Base-by-base conservation (phyloP, 441 rosid genomes). In the Geranium incanum region DNA sequence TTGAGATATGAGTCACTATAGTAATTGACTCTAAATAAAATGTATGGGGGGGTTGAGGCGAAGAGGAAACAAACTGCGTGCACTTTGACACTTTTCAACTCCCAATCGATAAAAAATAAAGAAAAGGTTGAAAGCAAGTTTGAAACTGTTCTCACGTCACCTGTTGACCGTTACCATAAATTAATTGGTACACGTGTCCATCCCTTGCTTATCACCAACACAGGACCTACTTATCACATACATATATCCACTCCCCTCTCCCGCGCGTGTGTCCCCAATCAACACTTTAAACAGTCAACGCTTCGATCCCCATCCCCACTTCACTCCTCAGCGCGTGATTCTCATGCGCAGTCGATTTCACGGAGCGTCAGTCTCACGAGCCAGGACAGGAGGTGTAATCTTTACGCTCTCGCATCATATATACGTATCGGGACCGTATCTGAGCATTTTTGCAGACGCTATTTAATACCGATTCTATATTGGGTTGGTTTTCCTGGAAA, bases 131-230 rank as follows among this genome's bases (percentile, higher is more conserved):
- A 52, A 52, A 52, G 6, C 5, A 52, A 52, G 19, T 13, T 23
- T 72, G 11, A 70, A 76, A 60, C 69, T 71, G 77, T 68, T 72
- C 33, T 28, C 68, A 72, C 75, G 81, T 76, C 80, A 82, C 69
- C 65, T 19, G 78, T 83, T 83, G 80, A 81, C 80, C 76, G 74
- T 39, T 9, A 64, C 12, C 23, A 5, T 41, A 70, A 43, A 74
- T 16, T 45, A 18, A 81, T 74, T 76, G 75, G 85, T 75, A 80
- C 85, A 81, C 83, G 81, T 79, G 57, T 64, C 50, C 0, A n/a
- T 41, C 36, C 3, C 33, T 28, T 28, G 33, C 33, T 28, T 52
- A 74, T 78, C 78, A 52, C 33, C 33, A 28, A 28, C 33, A 39
- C 50, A 43, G 50, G 11, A 6, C 50, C 50, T 43, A 43, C 50